Evolutionary conservation across 495 filamentous ascomycete species (phyloP), one percentile per base, ranked within the genome.

Genomic region (Pseudomonodictys pantanalensis): DNA sequence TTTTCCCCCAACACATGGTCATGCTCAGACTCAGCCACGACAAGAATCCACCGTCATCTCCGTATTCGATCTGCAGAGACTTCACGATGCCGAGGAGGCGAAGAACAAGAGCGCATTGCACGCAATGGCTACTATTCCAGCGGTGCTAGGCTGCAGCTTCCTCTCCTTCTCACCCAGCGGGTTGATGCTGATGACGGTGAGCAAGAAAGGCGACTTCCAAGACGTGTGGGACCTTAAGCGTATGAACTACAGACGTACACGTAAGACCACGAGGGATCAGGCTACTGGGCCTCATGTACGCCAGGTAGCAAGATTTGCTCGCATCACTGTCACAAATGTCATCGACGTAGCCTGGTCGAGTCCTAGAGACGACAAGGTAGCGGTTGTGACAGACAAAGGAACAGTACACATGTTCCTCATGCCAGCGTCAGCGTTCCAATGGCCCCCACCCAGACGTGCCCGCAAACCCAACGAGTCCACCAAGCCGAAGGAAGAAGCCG

Each of bases 141-240:
- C 88, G 4, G 86, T 87, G 7, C 82, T 87, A 47, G 93, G 93
- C 22, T 96, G 91, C 72, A 97, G 93, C 70, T 92, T 89, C 68
- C 72, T 98, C 20, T 95, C 92, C 0, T 89, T 98, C 52, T 85
- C 91, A 42, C 92, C 93, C 0, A 87, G 82, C 43, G 92, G 92
- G 1, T 73, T 96, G 2, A 83, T 84, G 69, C 76, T 98, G 9
- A 83, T 98, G 59, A 97, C 89, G 0, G 92, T 89, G 17, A 97
- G 88, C 70, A 87, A 82, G 64, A 97, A 96, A 63, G 93, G 93
- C 9, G 93, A 98, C 67, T 83, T 93, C 3, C 86, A 95, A 71
- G 89, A 87, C 57, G 84, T 97, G 1, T 98, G 93, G 93, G 90
- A 96, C 73, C 74, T 97, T 49, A 87, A 92, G 84, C 87, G 88